Evolutionary conservation across 345 rosid genomes (phyloP).

Genomic region (Populus davidiana): DNA sequence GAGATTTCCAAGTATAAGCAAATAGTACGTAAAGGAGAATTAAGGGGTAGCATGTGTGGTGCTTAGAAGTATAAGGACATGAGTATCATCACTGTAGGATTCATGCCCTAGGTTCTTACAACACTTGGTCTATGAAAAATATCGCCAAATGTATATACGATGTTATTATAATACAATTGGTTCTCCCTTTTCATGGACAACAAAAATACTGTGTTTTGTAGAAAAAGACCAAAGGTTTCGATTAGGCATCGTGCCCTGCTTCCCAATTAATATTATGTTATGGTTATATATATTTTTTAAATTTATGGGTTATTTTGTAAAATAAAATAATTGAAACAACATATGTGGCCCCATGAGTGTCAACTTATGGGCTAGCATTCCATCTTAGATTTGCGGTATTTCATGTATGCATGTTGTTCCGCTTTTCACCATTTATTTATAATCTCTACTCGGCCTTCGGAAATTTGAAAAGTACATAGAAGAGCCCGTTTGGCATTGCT

Average conservation of each 20-base stretch:
- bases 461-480: too few species aligned
- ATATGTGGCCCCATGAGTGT: too few species aligned
- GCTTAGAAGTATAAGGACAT: constrained; percentile 28
- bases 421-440: too few species aligned
- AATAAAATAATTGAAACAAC: neutral
- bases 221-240: constrained; percentile 15
- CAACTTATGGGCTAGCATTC: neutral
- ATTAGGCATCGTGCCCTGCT: constrained; percentile 24
- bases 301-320: neutral
- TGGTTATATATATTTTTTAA: neutral
- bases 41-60: constrained; percentile 30
- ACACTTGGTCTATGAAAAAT: constrained; percentile 1
- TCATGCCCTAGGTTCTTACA: constrained; percentile 12
- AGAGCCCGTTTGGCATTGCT: too few species aligned
- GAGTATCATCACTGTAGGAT: constrained; percentile 12
- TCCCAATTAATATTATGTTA: neutral
- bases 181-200: constrained; percentile 18
- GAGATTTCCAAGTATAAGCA: neutral
- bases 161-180: neutral
- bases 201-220: neutral
- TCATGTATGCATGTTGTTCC: neutral
- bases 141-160: too few species aligned
- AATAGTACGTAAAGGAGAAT: neutral
- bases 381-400: neutral
- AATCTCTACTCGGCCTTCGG: neutral